phyloP scores from a whole-genome alignment of 2,329 filamentous ascomycete genomes.

The Fusarium longipes region DNA sequence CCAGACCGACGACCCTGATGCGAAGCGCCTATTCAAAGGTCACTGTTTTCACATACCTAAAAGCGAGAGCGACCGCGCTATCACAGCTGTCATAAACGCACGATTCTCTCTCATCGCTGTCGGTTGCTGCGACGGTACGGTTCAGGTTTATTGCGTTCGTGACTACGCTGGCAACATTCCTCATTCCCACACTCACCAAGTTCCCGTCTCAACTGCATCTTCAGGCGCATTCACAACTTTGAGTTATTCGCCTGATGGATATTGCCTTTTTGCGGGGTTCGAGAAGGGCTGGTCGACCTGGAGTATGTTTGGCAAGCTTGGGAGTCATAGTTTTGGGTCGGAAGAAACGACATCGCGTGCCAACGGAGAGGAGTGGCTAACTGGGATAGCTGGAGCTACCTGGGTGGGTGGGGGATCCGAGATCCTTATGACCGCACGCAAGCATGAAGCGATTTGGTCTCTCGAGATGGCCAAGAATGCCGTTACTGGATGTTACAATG shows the following conservation, averaged over 20 bases:
- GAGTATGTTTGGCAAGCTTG: conserved; percentile 95
- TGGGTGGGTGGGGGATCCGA: conserved; percentile 93
- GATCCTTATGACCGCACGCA: conserved; percentile 77
- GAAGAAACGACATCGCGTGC: conserved; percentile 71
- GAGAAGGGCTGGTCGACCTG: conserved; percentile 94
- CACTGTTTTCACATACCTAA: conserved; percentile 88
- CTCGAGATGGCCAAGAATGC: conserved; percentile 94
- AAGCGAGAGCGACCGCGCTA: conserved; percentile 68
- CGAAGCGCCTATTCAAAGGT: conserved; percentile 82
- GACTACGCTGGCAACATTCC: conserved; percentile 96
- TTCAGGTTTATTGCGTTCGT: conserved; percentile 90
- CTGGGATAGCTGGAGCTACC: conserved; percentile 78
- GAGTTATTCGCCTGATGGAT: conserved; percentile 92
- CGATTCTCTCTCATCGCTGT: conserved; percentile 93
- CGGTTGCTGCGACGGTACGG: conserved; percentile 80
- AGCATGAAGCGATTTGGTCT: conserved; percentile 83
- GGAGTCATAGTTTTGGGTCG: conserved; percentile 83
- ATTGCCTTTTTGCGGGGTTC: conserved; percentile 94
- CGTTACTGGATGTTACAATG: conserved; percentile 90
- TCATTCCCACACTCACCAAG: conserved; percentile 79
- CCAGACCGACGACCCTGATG: conserved; percentile 59
- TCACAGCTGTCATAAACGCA: conserved; percentile 87
- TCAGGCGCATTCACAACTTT: conserved; percentile 80
- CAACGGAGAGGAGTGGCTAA: conserved; percentile 87
- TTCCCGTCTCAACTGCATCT: conserved; percentile 73